Evolutionary conservation across 2,329 filamentous ascomycete genomes (phyloP), one percentile per base, ranked within the genome.

Genomic region (Fusarium compactum): DNA sequence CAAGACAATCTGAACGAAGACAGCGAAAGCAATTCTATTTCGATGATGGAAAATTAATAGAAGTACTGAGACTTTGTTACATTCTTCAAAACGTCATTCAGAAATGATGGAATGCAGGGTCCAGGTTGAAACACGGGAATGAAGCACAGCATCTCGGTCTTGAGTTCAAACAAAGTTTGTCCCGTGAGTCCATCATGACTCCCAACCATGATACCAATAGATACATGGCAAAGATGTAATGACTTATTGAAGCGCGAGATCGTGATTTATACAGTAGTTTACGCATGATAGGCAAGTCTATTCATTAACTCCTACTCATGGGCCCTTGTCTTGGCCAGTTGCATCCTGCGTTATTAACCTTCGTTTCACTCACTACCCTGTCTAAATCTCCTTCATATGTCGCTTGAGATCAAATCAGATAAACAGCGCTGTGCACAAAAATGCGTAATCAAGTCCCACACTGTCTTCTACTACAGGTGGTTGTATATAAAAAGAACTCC

Each of bases 251-350:
- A 18, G 9, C 27, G 5, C 6, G 8, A n/a, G 7, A 22, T 48
- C n/a, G 10, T 10, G n/a, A 38, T 38, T 6, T 12, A 6, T 38
- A 15, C 8, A 16, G 20, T 48, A 20, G 3, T 10, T 38, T 9
- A n/a, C 15, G 14, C 8, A 40, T 45, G 10, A 29, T 46, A 22
- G 24, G n/a, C 38, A 65, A 48, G 44, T 61, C 67, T 71, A 71
- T 65, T 54, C 59, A 70, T 71, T 48, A 65, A 62, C 58, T 55
- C 51, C 67, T 51, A 57, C 54, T 44, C 41, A 34, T 48, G 32
- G 18, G 29, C 27, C 47, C 43, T 53, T 41, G 15, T 52, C 51
- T 54, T 44, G 50, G 51, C 62, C 50, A 40, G 40, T 54, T 55
- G 24, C 40, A 71, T 65, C 54, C 51, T 54, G 38, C 40, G n/a